Percentiles rank a stretch among this genome's conserved stretches.
Conservation (phyloP, 169 alveolate species). For the Plasmodium fragile region DNA sequence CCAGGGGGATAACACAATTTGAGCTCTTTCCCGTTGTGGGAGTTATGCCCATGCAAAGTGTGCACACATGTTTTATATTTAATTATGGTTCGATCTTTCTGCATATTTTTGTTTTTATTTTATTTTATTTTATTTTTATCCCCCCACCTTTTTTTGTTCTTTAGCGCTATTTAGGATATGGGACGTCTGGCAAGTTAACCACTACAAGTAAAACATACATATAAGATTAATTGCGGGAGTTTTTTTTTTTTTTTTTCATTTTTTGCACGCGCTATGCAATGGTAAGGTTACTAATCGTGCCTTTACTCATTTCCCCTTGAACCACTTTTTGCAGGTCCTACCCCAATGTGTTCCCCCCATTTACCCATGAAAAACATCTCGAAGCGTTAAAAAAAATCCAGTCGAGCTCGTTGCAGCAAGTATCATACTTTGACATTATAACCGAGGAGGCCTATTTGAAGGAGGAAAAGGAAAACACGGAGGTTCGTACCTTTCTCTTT, state of each 20-base stretch:
- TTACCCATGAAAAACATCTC: conserved; percentile 55
- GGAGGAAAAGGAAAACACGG: conserved; percentile 48
- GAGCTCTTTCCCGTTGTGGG: background rate
- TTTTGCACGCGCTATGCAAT: background rate
- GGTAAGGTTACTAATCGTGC: background rate
- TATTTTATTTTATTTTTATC: background rate
- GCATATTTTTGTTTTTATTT: background rate
- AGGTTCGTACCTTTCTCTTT: conserved; percentile 13
- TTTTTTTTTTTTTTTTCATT: background rate
- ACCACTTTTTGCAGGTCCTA: conserved; percentile 13
- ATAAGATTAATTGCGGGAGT: background rate
- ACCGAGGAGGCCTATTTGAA: conserved; percentile 62
- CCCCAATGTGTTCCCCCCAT: conserved; percentile 67
- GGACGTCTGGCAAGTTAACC: conserved; percentile 74
- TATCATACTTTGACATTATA: conserved; percentile 62
- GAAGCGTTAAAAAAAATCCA: conserved; percentile 73
- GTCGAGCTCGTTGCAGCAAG: conserved; percentile 56
- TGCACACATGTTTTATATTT: background rate
- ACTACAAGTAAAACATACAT: conserved; percentile 45
- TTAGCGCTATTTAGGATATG: conserved; percentile 72
- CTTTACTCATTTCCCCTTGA: background rate
- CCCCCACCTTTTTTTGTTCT: background rate
- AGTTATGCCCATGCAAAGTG: background rate
- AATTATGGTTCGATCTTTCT: background rate
- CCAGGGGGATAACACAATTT: background rate